Conservation (phyloP, 2,329 filamentous ascomycete species). For the Tolypocladium tundrense region DNA sequence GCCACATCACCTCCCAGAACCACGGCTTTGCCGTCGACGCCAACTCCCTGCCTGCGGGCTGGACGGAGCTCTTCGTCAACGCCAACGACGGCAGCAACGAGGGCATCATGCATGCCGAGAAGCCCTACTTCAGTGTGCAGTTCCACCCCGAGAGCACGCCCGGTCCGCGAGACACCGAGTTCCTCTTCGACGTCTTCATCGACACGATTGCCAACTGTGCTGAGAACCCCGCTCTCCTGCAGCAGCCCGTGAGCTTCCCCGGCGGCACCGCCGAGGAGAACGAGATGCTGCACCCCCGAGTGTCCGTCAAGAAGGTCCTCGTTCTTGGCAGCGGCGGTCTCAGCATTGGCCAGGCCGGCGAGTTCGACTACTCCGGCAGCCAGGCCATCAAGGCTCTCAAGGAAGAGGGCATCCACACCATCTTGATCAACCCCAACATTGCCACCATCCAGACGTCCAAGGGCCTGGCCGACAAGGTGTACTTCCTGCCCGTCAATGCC, state of each 20-base stretch:
- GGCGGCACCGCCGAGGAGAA: slow-evolving; percentile 77
- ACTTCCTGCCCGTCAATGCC: slow-evolving; percentile 93
- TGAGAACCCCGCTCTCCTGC: slow-evolving; percentile 54
- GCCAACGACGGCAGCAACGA: slow-evolving; percentile 98
- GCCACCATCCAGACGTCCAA: slow-evolving; percentile 98
- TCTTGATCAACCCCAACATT: slow-evolving; percentile 98
- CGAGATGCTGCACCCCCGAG: slow-evolving; percentile 61
- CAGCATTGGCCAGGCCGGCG: slow-evolving; percentile 94
- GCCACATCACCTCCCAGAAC: slow-evolving; percentile 98
- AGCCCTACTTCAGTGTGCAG: slow-evolving; percentile 97
- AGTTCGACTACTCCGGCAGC: slow-evolving; percentile 97
- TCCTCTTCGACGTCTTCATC: slow-evolving; percentile 94
- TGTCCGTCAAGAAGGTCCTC: slow-evolving; percentile 87
- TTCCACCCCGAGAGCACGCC: slow-evolving; percentile 98
- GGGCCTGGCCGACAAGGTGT: slow-evolving; percentile 95
- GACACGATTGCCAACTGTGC: slow-evolving; percentile 67
- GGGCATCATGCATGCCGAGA: slow-evolving; percentile 78
- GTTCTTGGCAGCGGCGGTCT: slow-evolving; percentile 90
- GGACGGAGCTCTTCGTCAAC: slow-evolving; percentile 94
- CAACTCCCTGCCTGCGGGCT: slow-evolving; percentile 61
- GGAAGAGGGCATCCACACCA: slow-evolving; percentile 95
- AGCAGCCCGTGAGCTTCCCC: slow-evolving; percentile 72
- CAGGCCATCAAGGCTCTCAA: slow-evolving; percentile 98
- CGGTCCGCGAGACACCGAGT: slow-evolving; percentile 90
- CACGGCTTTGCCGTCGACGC: slow-evolving; percentile 93